phyloP scores from a whole-genome alignment of 164 flowering plant genomes.

The Sedum album region DNA sequence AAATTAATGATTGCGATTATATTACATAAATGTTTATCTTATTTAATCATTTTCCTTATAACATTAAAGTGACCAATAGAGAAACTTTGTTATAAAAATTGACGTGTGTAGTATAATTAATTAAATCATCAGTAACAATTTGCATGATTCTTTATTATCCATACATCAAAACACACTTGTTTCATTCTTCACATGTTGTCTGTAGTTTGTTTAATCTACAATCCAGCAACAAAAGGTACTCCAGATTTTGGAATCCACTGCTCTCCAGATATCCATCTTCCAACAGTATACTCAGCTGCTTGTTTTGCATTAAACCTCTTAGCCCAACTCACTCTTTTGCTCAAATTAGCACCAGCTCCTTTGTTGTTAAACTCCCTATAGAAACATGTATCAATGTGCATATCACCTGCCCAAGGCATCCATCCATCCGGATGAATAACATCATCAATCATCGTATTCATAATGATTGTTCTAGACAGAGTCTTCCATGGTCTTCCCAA shows the following conservation, averaged over 20 bases:
- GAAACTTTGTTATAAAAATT: too few species aligned
- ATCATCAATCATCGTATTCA: conserved; percentile 35
- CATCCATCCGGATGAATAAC: conserved; percentile 46
- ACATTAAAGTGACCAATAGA: too few species aligned
- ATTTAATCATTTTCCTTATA: too few species aligned
- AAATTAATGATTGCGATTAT: too few species aligned
- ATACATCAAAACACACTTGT: neutral
- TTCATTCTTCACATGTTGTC: neutral
- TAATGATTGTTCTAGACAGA: conserved; percentile 36
- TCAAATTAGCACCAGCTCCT: conserved; percentile 34
- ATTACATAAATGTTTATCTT: too few species aligned
- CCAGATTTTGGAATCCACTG: conserved; percentile 41
- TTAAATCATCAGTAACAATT: too few species aligned
- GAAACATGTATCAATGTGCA: conserved; percentile 26
- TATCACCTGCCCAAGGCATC: conserved; percentile 36
- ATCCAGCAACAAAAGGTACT: conserved; percentile 36
- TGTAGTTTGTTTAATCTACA: neutral
- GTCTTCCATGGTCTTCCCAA: conserved; percentile 63
- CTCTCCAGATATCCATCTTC: conserved; percentile 25
- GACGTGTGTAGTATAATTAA: too few species aligned
- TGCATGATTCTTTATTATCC: conserved; percentile 2
- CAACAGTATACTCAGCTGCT: conserved; percentile 26
- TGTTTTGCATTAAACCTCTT: conserved; percentile 16
- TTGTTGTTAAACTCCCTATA: conserved; percentile 39
- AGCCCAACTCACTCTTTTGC: conserved; percentile 39